phyloP scores from a whole-genome alignment of 352 stramenopile genomes.

The Globisporangium barbulae region DNA sequence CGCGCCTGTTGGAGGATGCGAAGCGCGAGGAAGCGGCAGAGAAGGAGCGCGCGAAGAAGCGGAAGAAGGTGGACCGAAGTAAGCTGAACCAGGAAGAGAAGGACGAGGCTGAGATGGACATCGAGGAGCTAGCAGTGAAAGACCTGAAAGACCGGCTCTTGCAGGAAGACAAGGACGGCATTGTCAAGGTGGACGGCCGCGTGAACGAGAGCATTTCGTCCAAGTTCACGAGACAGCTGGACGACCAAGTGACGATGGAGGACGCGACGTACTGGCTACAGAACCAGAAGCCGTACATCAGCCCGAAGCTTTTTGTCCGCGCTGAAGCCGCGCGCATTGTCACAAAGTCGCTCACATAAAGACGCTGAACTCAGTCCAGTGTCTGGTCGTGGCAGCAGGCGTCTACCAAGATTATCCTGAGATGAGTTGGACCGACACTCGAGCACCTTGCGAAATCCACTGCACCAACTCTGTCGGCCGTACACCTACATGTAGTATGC shows the following conservation, averaged over 20 bases:
- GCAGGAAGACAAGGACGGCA: constrained; percentile 69
- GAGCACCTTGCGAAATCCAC: background rate
- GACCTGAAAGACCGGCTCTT: constrained; percentile 80
- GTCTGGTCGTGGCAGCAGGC: background rate
- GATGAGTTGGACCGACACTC: too few relatives aligned
- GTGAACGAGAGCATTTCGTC: constrained; percentile 79
- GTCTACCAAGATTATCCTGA: too few relatives aligned
- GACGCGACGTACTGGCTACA: constrained; percentile 81
- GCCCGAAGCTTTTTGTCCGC: constrained; percentile 81
- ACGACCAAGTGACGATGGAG: constrained; percentile 81
- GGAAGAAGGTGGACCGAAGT: constrained; percentile 82
- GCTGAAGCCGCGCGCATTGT: constrained; percentile 77
- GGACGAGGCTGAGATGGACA: constrained; percentile 84
- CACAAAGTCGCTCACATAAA: constrained; percentile 70
- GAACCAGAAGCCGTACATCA: constrained; percentile 81
- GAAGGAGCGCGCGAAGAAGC: constrained; percentile 81
- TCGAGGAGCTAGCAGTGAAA: constrained; percentile 78
- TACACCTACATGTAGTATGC: too few relatives aligned
- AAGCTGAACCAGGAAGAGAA: constrained; percentile 78
- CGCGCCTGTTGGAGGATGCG: constrained; percentile 68
- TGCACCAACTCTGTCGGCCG: background rate
- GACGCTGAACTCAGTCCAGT: background rate
- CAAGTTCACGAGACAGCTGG: constrained; percentile 43
- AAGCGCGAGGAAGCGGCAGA: constrained; percentile 73
- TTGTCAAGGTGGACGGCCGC: constrained; percentile 68